A percentile compares a stretch with the other conserved stretches of the same genome.
Conservation (phyloP, 202 grass and related monocot genomes). For the Schoenoplectus tabernaemontani region DNA sequence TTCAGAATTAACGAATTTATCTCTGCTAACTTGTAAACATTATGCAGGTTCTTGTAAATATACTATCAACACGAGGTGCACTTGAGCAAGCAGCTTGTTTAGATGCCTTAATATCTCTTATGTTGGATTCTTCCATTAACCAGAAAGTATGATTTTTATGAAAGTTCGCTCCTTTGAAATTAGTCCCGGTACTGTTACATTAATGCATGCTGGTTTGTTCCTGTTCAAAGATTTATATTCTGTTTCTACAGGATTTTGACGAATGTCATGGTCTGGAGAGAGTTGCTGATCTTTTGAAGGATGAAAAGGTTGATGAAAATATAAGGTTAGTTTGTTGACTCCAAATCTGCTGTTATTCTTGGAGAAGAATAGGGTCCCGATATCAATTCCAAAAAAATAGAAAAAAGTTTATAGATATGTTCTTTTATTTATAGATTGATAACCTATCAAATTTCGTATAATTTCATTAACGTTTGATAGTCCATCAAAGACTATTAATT, state of each 20-base stretch:
- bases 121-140: conserved; percentile 89
- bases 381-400: too few species aligned
- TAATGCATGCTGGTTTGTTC: not conserved
- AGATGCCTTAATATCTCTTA: conserved; percentile 79
- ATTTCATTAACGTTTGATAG: too few species aligned
- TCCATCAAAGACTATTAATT: too few species aligned
- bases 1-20: not conserved
- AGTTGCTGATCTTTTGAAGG: conserved; percentile 91
- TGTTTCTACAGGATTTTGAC: conserved; percentile 60
- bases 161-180: too few species aligned
- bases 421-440: too few species aligned
- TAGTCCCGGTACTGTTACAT: not conserved
- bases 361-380: too few species aligned
- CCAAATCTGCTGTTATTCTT: too few species aligned
- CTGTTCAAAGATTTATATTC: conserved; percentile 6
- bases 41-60: conserved; percentile 79
- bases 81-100: conserved; percentile 85
- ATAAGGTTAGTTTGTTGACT: conserved; percentile 71
- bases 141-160: conserved; percentile 50
- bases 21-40: conserved; percentile 21
- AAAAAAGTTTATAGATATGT: too few species aligned
- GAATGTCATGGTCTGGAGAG: conserved; percentile 84
- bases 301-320: conserved; percentile 70
- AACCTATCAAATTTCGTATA: too few species aligned
- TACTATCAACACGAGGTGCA: conserved; percentile 67